Evolutionary conservation across 2,329 filamentous ascomycete species (phyloP).

Genomic region (Malbranchea zuffiana): DNA sequence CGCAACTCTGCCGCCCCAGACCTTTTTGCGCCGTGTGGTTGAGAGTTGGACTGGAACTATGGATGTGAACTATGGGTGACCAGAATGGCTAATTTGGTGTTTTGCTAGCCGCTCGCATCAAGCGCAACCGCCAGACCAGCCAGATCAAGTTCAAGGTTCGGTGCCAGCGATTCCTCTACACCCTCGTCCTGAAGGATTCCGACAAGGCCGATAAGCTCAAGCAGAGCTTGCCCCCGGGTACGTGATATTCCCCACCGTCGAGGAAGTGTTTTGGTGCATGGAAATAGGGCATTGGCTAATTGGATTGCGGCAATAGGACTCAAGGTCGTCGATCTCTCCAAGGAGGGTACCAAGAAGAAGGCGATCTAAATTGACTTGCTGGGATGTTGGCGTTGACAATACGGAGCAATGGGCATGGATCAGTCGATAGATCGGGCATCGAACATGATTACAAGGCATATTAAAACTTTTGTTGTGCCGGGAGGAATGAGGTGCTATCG

Average conservation of each 20-base stretch:
- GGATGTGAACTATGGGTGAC: no score
- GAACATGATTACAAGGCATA: no score
- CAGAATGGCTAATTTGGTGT: constrained; percentile 14
- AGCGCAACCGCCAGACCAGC: constrained; percentile 84
- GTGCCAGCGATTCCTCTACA: constrained; percentile 94
- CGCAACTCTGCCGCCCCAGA: background rate
- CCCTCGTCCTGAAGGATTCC: constrained; percentile 92
- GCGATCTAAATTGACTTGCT: constrained; percentile 25
- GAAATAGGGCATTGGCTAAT: constrained; percentile 5
- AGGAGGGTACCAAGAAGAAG: constrained; percentile 37
- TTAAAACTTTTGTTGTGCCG: no score
- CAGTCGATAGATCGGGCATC: no score
- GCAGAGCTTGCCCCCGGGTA: constrained; percentile 97
- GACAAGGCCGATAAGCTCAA: constrained; percentile 99
- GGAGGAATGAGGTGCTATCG: no score
- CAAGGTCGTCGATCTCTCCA: constrained; percentile 37
- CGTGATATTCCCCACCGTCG: constrained; percentile 29
- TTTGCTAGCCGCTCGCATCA: constrained; percentile 69
- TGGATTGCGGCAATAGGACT: constrained; percentile 25
- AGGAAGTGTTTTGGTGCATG: no score
- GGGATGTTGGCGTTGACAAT: constrained; percentile 4
- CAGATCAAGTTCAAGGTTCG: constrained; percentile 99
- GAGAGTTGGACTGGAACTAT: constrained; percentile 1
- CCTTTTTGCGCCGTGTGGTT: background rate
- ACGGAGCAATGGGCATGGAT: no score